phyloP scores from a whole-genome alignment of 768 basidiomycete species.

The Ephemerocybe angulata region DNA sequence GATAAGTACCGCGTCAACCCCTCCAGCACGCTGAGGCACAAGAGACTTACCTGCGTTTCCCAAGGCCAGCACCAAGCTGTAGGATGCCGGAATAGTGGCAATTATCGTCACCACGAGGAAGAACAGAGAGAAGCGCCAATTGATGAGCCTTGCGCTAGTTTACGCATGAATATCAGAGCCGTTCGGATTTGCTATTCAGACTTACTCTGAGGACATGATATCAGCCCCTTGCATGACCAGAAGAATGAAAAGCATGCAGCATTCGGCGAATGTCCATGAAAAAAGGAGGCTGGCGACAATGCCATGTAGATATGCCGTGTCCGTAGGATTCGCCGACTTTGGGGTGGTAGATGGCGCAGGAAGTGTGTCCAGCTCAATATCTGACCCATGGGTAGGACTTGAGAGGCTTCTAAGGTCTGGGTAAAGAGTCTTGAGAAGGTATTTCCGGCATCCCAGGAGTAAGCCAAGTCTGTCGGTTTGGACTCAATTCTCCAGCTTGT shows the following conservation, averaged over 20 bases:
- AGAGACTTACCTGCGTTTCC: constrained; percentile 25
- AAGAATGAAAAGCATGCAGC: constrained; percentile 66
- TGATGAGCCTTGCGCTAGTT: constrained; percentile 55
- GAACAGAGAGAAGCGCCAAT: constrained; percentile 67
- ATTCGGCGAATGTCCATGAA: constrained; percentile 70
- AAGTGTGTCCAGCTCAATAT: constrained; percentile 37
- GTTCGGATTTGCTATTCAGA: neutral
- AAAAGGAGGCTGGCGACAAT: constrained; percentile 57
- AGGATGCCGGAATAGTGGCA: constrained; percentile 61
- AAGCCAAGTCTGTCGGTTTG: constrained; percentile 43
- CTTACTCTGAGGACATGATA: constrained; percentile 53
- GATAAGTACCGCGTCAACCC: constrained; percentile 4
- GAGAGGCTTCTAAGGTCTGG: constrained; percentile 40
- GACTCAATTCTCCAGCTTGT: no score
- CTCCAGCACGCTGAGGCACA: neutral
- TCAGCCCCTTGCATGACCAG: constrained; percentile 67
- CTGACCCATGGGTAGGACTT: constrained; percentile 11
- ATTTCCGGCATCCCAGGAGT: constrained; percentile 57
- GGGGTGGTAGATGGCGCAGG: constrained; percentile 35
- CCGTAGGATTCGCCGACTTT: constrained; percentile 15
- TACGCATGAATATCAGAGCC: neutral
- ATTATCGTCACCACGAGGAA: constrained; percentile 59
- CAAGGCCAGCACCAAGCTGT: constrained; percentile 55
- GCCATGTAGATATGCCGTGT: constrained; percentile 43
- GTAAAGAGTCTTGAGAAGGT: constrained; percentile 55